A percentile compares a stretch with the other conserved stretches of the same genome.
Conservation (phyloP, 2,329 filamentous ascomycete genomes). For the Akanthomyces dipterigenus region DNA sequence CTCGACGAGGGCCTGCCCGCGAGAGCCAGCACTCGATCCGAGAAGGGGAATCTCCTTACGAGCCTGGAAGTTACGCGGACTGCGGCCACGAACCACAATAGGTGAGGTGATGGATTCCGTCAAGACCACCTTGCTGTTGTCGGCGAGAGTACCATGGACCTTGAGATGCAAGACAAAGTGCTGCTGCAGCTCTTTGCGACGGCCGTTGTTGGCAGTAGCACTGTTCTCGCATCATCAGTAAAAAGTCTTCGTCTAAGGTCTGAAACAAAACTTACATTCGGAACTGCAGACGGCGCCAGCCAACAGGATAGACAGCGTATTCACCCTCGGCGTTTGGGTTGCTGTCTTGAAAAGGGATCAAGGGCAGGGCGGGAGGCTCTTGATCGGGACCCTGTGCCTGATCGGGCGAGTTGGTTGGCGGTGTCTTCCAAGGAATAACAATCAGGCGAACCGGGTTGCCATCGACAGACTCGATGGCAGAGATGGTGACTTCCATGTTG, state of each 20-base stretch:
- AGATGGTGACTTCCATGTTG: constrained; percentile 79
- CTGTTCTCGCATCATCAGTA: constrained; percentile 32
- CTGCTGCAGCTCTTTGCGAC: constrained; percentile 90
- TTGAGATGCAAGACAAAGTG: constrained; percentile 90
- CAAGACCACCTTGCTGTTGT: constrained; percentile 73
- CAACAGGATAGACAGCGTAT: constrained; percentile 84
- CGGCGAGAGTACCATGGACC: constrained; percentile 74
- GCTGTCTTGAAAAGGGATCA: constrained; percentile 61
- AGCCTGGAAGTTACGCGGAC: constrained; percentile 89
- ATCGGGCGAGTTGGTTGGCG: constrained; percentile 69
- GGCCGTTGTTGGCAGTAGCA: constrained; percentile 92
- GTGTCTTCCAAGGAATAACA: constrained; percentile 96
- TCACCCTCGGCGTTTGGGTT: constrained; percentile 61
- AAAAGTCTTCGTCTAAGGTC: background rate
- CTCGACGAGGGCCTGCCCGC: constrained; percentile 68
- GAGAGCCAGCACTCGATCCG: constrained; percentile 66
- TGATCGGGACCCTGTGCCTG: constrained; percentile 63
- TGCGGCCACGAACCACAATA: constrained; percentile 88
- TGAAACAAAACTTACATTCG: constrained; percentile 52
- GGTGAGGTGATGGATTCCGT: constrained; percentile 82
- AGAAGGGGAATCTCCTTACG: constrained; percentile 87
- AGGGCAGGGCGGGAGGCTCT: constrained; percentile 75
- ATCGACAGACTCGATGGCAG: constrained; percentile 90
- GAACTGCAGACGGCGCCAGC: constrained; percentile 91
- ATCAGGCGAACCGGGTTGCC: constrained; percentile 89